Evolutionary conservation across 345 rosid genomes (phyloP).

Genomic region (Moringa oleifera): DNA sequence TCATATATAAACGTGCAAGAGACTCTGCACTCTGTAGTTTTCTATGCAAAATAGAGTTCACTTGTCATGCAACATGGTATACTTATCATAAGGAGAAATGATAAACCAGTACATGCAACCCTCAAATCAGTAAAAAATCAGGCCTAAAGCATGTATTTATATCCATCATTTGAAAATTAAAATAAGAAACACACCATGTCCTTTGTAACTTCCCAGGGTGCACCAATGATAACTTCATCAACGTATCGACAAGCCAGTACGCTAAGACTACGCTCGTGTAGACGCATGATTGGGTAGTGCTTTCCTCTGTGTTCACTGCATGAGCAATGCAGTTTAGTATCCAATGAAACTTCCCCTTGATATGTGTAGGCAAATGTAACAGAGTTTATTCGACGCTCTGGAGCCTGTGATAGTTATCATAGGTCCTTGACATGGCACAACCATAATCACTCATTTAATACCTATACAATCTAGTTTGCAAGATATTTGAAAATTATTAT

Average conservation of each 20-base stretch:
- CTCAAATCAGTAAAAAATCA: not conserved
- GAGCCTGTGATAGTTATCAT: no score
- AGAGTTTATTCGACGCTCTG: no score
- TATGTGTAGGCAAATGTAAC: not conserved
- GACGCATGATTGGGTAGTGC: conserved; percentile 78
- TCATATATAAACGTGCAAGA: no score
- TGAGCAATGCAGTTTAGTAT: conserved; percentile 7
- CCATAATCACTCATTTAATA: no score
- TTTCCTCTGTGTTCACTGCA: conserved; percentile 76
- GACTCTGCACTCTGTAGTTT: no score
- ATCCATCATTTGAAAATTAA: not conserved
- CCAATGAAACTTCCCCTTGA: conserved; percentile 2
- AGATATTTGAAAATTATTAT: no score
- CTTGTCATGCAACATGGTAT: not conserved
- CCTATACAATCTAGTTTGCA: no score
- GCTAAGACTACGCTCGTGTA: conserved; percentile 86
- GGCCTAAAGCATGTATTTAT: not conserved
- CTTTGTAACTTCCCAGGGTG: conserved; percentile 88
- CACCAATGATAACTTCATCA: conserved; percentile 97
- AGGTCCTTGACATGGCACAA: no score
- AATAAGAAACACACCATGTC: conserved; percentile 58
- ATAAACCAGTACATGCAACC: not conserved
- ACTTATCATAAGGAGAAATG: not conserved
- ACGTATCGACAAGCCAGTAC: conserved; percentile 93
- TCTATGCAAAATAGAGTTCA: no score